Percentiles rank a stretch among this genome's conserved stretches.
These are phyloP conservation scores for Thielaviopsis punctulata DNA, from an alignment of 2,329 filamentous ascomycete species.

Conservation along the genomic window DNA sequence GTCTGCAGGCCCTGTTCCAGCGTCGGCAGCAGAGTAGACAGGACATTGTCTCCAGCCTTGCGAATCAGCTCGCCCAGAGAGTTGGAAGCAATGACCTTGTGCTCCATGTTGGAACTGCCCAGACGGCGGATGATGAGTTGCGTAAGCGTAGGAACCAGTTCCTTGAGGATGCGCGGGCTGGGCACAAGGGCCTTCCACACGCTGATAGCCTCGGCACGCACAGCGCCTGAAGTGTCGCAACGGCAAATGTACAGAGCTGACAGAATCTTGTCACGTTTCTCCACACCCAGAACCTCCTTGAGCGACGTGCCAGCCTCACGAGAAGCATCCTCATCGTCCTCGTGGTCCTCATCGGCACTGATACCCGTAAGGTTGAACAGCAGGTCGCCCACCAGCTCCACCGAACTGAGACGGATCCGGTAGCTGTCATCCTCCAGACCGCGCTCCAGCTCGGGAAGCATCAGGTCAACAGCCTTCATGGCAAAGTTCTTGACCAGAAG, in stretches of 20 bases:
- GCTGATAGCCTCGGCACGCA: constrained; percentile 73
- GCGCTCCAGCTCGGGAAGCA: constrained; percentile 86
- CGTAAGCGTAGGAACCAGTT: constrained; percentile 84
- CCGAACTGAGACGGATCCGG: constrained; percentile 92
- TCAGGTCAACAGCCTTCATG: constrained; percentile 78
- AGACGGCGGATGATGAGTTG: constrained; percentile 88
- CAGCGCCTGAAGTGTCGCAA: constrained; percentile 84
- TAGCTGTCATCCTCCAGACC: constrained; percentile 96
- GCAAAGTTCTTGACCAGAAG: constrained; percentile 98
- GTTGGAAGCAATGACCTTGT: constrained; percentile 97
- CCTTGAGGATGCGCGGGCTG: constrained; percentile 80
- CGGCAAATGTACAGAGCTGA: constrained; percentile 97
- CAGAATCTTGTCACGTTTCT: constrained; percentile 90
- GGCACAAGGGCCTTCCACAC: constrained; percentile 97
- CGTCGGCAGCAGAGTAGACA: constrained; percentile 74
- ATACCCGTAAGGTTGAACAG: constrained; percentile 97
- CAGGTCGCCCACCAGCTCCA: constrained; percentile 89
- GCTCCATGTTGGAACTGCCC: constrained; percentile 92
- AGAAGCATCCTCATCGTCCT: constrained; percentile 58
- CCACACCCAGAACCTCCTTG: constrained; percentile 82
- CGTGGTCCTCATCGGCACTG: constrained; percentile 51
- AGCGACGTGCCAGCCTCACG: constrained; percentile 86
- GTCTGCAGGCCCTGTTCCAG: constrained; percentile 80
- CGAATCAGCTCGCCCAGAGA: constrained; percentile 91
- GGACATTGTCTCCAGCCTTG: constrained; percentile 85